These are phyloP conservation scores for Ogataea allantospora DNA, from an alignment of 805 yeast genomes.

Conservation along the genomic window DNA sequence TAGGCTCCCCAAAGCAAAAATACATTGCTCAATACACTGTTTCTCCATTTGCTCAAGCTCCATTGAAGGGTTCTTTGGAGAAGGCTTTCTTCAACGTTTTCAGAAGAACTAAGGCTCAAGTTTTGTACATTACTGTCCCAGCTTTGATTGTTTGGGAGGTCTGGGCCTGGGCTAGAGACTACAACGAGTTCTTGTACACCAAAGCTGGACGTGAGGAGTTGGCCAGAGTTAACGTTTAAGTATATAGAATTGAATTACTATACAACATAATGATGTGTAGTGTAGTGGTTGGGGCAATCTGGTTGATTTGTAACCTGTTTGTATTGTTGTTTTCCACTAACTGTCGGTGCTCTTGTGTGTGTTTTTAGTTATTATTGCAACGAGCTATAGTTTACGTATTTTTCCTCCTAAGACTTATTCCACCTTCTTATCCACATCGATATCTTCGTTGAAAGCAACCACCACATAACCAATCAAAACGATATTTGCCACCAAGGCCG, in stretches of 20 bases:
- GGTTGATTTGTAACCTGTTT: no score
- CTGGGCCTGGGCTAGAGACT: slow-evolving; percentile 85
- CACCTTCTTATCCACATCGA: slow-evolving; percentile 36
- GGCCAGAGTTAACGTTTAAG: slow-evolving; percentile 52
- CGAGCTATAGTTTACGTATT: no score
- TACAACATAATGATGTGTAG: no score
- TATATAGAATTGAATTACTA: slow-evolving; percentile 1
- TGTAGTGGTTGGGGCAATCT: no score
- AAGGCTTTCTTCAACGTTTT: slow-evolving; percentile 87
- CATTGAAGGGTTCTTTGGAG: slow-evolving; percentile 82
- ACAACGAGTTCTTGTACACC: slow-evolving; percentile 92
- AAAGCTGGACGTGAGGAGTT: slow-evolving; percentile 97
- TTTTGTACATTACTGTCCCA: slow-evolving; percentile 74
- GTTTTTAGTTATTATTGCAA: no score
- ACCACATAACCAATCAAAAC: slow-evolving; percentile 72
- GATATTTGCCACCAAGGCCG: slow-evolving; percentile 72
- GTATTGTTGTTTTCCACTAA: no score
- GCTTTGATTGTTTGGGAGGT: slow-evolving; percentile 77
- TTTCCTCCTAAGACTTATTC: slow-evolving; percentile 7
- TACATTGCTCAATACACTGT: slow-evolving; percentile 85
- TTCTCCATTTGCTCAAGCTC: slow-evolving; percentile 91
- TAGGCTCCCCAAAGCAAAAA: slow-evolving; percentile 75
- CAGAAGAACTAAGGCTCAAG: slow-evolving; percentile 91
- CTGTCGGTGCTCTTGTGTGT: no score
- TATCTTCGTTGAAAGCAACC: slow-evolving; percentile 71